Evolutionary conservation across 495 filamentous ascomycete species (phyloP).

Genomic region (Hypoxylon lienhwacheense): DNA sequence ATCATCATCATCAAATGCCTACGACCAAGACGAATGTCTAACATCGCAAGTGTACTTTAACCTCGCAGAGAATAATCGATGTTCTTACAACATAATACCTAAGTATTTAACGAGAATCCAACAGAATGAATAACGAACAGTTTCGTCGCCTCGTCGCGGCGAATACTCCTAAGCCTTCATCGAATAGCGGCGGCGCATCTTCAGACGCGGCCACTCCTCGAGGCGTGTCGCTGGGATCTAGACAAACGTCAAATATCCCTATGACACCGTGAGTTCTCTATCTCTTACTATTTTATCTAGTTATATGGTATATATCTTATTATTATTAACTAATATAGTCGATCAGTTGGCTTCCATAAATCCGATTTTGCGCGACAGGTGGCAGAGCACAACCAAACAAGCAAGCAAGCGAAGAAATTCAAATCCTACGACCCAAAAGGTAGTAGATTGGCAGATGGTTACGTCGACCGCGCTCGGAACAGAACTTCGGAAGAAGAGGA

Average conservation of each 20-base stretch:
- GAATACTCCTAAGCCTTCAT: constrained; percentile 44
- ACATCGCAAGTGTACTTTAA: too few relatives aligned
- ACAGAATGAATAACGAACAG: constrained; percentile 94
- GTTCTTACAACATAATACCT: too few relatives aligned
- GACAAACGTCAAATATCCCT: constrained; percentile 73
- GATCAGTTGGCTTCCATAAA: constrained; percentile 60
- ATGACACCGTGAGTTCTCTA: constrained; percentile 73
- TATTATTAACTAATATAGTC: constrained; percentile 55
- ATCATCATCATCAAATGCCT: too few relatives aligned
- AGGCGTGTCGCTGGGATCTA: constrained; percentile 58
- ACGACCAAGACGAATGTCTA: too few relatives aligned
- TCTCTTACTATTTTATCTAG: not conserved
- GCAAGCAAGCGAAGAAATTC: constrained; percentile 65
- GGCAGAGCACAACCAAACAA: constrained; percentile 68
- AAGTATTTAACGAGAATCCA: too few relatives aligned
- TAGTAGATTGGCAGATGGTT: constrained; percentile 73
- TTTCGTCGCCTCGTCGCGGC: constrained; percentile 83
- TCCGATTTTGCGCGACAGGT: constrained; percentile 84
- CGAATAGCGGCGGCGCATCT: constrained; percentile 44
- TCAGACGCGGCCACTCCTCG: constrained; percentile 36
- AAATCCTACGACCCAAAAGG: constrained; percentile 82
- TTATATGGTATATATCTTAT: too few relatives aligned
- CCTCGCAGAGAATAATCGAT: too few relatives aligned
- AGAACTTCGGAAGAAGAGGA: constrained; percentile 60
- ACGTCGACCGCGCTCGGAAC: constrained; percentile 76